Evolutionary conservation across 1,284 basidiomycete species (phyloP).

Genomic region (Apiotrichum veenhuisii): DNA sequence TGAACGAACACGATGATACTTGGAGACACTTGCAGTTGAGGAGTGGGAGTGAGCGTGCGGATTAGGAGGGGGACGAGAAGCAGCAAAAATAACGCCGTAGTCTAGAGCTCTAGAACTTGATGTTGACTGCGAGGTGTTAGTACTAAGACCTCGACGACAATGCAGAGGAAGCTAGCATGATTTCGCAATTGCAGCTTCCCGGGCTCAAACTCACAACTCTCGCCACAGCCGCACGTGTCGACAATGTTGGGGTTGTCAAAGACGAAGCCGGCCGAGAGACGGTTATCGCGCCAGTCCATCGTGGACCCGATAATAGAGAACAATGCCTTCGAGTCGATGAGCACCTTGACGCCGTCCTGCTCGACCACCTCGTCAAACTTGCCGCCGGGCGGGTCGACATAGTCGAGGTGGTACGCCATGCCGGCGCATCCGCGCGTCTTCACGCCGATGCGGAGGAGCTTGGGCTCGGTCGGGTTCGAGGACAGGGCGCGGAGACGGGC

Average conservation of each 20-base stretch:
- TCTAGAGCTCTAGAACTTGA: conserved; percentile 8
- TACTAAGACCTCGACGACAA: too few species aligned
- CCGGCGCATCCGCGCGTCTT: conserved; percentile 99
- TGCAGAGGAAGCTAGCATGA: too few species aligned
- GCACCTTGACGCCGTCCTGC: conserved; percentile 86
- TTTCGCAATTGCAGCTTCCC: background rate
- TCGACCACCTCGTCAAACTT: conserved; percentile 97
- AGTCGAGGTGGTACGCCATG: conserved; percentile 94
- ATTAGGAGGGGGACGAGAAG: too few species aligned
- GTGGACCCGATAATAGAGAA: conserved; percentile 97
- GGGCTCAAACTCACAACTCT: conserved; percentile 24
- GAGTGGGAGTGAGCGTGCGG: background rate
- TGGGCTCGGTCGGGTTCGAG: conserved; percentile 56
- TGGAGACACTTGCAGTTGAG: background rate
- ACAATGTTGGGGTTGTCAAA: conserved; percentile 49
- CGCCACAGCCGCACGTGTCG: conserved; percentile 48
- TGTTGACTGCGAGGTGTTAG: conserved; percentile 11
- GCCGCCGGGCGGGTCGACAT: conserved; percentile 77
- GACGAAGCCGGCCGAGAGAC: conserved; percentile 58
- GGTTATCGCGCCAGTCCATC: conserved; percentile 98
- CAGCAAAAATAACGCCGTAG: background rate
- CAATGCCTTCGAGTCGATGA: conserved; percentile 95
- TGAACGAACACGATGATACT: background rate
- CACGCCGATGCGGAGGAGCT: conserved; percentile 90
- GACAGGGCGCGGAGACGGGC: conserved; percentile 66